These are phyloP conservation scores for Logfia minima DNA, from an alignment of 129 eudicot genomes.

Conservation along the genomic window DNA sequence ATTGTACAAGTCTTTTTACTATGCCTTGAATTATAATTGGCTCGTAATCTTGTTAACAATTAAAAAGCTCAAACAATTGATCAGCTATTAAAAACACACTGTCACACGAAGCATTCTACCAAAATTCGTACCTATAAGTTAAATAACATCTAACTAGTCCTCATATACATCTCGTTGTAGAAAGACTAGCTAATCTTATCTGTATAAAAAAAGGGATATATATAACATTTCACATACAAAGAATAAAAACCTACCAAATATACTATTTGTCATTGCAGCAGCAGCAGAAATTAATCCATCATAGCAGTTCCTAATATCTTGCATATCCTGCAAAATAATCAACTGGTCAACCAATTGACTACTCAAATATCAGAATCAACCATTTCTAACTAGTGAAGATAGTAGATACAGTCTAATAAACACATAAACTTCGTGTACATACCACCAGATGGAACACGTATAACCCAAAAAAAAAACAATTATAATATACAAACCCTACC, in stretches of 20 bases:
- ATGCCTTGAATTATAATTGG: neutral
- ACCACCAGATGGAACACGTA: conserved; percentile 15
- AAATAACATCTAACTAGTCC: conserved; percentile 3
- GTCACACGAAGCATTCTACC: conserved; percentile 11
- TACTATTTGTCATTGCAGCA: conserved; percentile 52
- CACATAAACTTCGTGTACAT: neutral
- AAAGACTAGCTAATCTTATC: neutral
- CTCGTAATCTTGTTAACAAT: neutral
- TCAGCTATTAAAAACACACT: neutral
- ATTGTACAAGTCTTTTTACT: neutral
- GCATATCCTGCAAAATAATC: conserved; percentile 76
- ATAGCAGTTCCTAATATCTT: conserved; percentile 76
- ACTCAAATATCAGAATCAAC: too few relatives aligned
- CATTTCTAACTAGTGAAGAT: neutral
- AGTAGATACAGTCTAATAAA: neutral
- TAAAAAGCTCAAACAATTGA: neutral
- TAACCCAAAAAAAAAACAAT: neutral
- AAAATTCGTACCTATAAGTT: neutral
- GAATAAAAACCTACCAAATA: conserved; percentile 55
- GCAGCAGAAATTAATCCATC: conserved; percentile 94
- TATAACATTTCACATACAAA: too few relatives aligned
- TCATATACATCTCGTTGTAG: conserved; percentile 2
- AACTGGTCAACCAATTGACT: neutral
- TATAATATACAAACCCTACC: conserved; percentile 39
- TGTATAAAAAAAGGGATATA: too few relatives aligned